Percentiles rank a stretch among this genome's conserved stretches.
phyloP scores from a whole-genome alignment of 1,139 yeast genomes.

The Yamadazyma dushanensis region DNA sequence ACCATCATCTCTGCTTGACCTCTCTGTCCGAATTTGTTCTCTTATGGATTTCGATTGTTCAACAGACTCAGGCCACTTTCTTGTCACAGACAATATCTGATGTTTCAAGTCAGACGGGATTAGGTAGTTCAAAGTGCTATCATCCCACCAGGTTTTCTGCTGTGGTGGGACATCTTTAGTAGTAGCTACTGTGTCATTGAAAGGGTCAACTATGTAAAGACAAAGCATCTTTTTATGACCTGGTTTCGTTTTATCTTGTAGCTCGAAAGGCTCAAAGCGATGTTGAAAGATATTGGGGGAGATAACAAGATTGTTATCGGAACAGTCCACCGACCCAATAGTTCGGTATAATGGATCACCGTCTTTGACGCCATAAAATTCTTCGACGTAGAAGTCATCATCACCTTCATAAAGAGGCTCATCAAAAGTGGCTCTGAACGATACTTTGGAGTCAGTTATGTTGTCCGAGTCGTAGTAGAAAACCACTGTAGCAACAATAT shows the following conservation, averaged over 20 bases:
- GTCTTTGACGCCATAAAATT: conserved; percentile 30
- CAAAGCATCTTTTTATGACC: conserved; percentile 45
- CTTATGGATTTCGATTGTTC: conserved; percentile 28
- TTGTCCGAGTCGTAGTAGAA: conserved; percentile 45
- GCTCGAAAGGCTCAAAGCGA: conserved; percentile 38
- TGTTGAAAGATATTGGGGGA: conserved; percentile 46
- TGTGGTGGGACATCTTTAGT: conserved; percentile 43
- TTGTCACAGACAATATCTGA: conserved; percentile 11
- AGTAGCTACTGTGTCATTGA: conserved; percentile 27
- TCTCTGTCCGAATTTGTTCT: conserved; percentile 34
- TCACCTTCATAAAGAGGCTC: conserved; percentile 40
- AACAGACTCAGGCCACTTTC: conserved; percentile 22
- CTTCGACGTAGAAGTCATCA: conserved; percentile 26
- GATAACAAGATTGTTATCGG: conserved; percentile 30
- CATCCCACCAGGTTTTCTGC: conserved; percentile 39
- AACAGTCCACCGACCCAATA: conserved; percentile 27
- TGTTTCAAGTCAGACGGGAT: conserved; percentile 13
- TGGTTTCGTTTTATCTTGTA: conserved; percentile 31
- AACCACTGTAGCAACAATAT: conserved; percentile 42
- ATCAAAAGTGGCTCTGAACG: conserved; percentile 31
- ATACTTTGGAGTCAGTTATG: conserved; percentile 33
- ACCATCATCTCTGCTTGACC: conserved; percentile 14
- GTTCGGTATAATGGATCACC: conserved; percentile 22
- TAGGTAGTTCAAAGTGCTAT: conserved; percentile 16
- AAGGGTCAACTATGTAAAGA: conserved; percentile 41